phyloP scores from a whole-genome alignment of 1,284 basidiomycete species.

The Marasmius sp. region DNA sequence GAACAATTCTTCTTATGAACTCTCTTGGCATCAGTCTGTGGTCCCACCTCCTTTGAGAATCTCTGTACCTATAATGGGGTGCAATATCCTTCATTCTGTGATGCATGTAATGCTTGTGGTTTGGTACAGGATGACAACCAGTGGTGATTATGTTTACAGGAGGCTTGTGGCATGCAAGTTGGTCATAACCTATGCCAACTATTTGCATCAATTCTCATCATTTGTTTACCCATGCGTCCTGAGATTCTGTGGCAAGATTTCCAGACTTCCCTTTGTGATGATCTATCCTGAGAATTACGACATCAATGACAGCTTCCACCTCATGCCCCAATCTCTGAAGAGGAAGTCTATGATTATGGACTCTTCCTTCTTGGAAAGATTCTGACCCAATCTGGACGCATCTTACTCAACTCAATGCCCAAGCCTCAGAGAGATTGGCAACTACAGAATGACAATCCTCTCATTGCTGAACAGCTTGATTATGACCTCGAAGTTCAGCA shows the following conservation, averaged over 20 bases:
- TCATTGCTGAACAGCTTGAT: slow-evolving; percentile 37
- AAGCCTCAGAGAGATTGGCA: slow-evolving; percentile 26
- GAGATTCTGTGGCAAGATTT: slow-evolving; percentile 36
- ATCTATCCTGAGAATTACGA: slow-evolving; percentile 25
- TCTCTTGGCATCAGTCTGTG: slow-evolving; percentile 35
- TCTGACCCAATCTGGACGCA: slow-evolving; percentile 21
- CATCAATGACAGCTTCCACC: slow-evolving; percentile 14
- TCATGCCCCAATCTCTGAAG: too few species aligned
- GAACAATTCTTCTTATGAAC: slow-evolving; percentile 38
- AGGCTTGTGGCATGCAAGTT: slow-evolving; percentile 42
- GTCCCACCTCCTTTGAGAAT: slow-evolving; percentile 34
- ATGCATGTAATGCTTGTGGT: slow-evolving; percentile 39
- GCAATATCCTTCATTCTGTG: slow-evolving; percentile 26
- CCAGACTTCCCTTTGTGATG: slow-evolving; percentile 38
- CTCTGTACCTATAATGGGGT: slow-evolving; percentile 27
- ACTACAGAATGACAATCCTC: slow-evolving; percentile 23
- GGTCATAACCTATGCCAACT: slow-evolving; percentile 36
- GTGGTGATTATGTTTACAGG: slow-evolving; percentile 38
- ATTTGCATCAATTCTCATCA: slow-evolving; percentile 39
- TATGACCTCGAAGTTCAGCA: slow-evolving; percentile 25
- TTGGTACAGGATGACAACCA: slow-evolving; percentile 46
- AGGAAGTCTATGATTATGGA: slow-evolving; percentile 33
- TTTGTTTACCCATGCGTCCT: slow-evolving; percentile 32
- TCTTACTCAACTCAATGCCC: slow-evolving; percentile 25
- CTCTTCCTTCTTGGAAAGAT: slow-evolving; percentile 27